Evolutionary conservation across 2,329 filamentous ascomycete species (phyloP).

Genomic region (Cercospora zeae-maydis): DNA sequence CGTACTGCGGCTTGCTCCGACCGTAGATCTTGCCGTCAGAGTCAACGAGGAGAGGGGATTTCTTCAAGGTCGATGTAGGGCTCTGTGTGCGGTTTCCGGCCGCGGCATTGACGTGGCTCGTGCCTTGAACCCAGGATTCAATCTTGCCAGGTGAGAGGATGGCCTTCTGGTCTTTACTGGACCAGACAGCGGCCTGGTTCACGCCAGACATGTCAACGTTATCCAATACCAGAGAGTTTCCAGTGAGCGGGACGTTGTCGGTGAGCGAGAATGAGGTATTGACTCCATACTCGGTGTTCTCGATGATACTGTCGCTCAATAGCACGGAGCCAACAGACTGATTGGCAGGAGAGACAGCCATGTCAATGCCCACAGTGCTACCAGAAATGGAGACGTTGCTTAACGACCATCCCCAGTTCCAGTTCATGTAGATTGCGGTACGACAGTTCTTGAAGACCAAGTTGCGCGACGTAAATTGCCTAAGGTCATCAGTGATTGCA

Average conservation of each 20-base stretch:
- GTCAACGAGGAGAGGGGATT: constrained; percentile 62
- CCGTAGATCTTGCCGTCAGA: constrained; percentile 68
- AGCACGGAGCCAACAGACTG: constrained; percentile 74
- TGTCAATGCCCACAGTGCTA: constrained; percentile 47
- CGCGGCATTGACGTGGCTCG: constrained; percentile 58
- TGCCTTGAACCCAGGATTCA: constrained; percentile 73
- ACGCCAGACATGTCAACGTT: constrained; percentile 79
- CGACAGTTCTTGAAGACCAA: constrained; percentile 49
- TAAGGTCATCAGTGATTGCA: no score
- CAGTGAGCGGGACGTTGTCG: constrained; percentile 61
- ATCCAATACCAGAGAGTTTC: constrained; percentile 79
- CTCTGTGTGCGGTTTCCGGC: constrained; percentile 29
- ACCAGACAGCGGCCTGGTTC: constrained; percentile 62
- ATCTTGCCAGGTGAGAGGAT: constrained; percentile 70
- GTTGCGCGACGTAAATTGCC: constrained; percentile 57
- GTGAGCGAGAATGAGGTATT: constrained; percentile 69
- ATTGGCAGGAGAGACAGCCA: constrained; percentile 42
- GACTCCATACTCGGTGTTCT: constrained; percentile 71
- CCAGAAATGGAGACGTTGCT: constrained; percentile 47
- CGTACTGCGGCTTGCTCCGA: constrained; percentile 86
- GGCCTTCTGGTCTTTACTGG: constrained; percentile 50
- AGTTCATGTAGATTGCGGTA: constrained; percentile 53
- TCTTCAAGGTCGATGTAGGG: constrained; percentile 13
- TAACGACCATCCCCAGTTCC: constrained; percentile 53
- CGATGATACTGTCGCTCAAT: constrained; percentile 75